Evolutionary conservation across 345 rosid species (phyloP).

Genomic region (Euphorbia peplus): DNA sequence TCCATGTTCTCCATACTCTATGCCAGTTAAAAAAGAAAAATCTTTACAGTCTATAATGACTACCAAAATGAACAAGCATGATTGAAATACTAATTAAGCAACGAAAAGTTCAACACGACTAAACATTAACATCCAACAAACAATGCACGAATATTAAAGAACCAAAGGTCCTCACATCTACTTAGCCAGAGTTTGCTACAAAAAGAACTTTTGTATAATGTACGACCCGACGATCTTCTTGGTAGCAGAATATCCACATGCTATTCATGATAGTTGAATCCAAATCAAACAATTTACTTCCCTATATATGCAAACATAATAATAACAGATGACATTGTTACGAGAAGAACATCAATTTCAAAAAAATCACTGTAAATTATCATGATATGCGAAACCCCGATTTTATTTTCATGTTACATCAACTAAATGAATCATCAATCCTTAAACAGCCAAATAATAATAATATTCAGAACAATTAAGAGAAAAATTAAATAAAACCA

Average conservation of each 20-base stretch:
- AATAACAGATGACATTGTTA: neutral
- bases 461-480: neutral
- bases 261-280: neutral
- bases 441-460: neutral
- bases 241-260: neutral
- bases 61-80: neutral
- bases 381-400: neutral
- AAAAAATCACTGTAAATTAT: neutral
- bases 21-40: neutral
- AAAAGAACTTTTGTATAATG: neutral
- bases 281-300: neutral
- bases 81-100: neutral
- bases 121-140: neutral
- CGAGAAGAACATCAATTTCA: neutral
- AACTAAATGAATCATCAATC: constrained; percentile 5
- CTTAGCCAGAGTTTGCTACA: neutral
- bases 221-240: neutral
- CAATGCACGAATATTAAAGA: neutral
- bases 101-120: neutral
- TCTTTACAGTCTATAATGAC: neutral
- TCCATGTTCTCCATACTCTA: constrained; percentile 72
- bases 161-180: neutral
- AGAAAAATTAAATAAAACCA: neutral
- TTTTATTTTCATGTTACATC: neutral
- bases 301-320: neutral